A percentile compares a stretch with the other conserved stretches of the same genome.
These are phyloP conservation scores for Trypanosoma rangeli DNA, from an alignment of 208 protist genomes.

Conservation along the genomic window DNA sequence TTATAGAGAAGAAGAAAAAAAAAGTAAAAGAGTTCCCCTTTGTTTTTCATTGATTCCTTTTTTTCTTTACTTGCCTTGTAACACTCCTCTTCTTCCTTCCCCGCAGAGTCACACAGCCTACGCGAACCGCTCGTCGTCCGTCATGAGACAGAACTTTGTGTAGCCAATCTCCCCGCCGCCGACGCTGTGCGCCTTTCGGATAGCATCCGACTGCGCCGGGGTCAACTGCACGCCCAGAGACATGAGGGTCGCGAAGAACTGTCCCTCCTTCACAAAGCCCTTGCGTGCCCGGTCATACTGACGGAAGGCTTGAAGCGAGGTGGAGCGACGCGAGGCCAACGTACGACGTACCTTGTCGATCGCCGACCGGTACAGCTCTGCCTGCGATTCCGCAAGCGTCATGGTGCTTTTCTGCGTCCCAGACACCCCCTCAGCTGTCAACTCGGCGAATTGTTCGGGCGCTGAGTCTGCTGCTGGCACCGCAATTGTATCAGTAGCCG, in stretches of 20 bases:
- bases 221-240: slow-evolving; percentile 71
- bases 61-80: neutral
- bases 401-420: neutral
- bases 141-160: slow-evolving; percentile 51
- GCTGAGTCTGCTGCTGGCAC: neutral
- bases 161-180: slow-evolving; percentile 77
- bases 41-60: neutral
- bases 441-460: too few species aligned
- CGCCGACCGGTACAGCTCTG: slow-evolving; percentile 31
- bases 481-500: slow-evolving; percentile 6
- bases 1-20: slow-evolving; percentile 15
- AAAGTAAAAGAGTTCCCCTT: neutral
- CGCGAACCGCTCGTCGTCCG: slow-evolving; percentile 48
- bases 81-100: slow-evolving; percentile 3
- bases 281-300: slow-evolving; percentile 82
- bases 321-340: slow-evolving; percentile 50
- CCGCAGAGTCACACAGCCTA: neutral
- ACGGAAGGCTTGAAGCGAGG: slow-evolving; percentile 60
- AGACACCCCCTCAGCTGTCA: neutral
- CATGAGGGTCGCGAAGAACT: slow-evolving; percentile 84
- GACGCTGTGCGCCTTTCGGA: slow-evolving; percentile 48
- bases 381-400: slow-evolving; percentile 16
- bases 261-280: slow-evolving; percentile 75
- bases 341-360: slow-evolving; percentile 51
- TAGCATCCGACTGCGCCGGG: slow-evolving; percentile 53